Evolutionary conservation across 345 rosid genomes (phyloP), one percentile per base, ranked within the genome.

Genomic region (Theobroma cacao): DNA sequence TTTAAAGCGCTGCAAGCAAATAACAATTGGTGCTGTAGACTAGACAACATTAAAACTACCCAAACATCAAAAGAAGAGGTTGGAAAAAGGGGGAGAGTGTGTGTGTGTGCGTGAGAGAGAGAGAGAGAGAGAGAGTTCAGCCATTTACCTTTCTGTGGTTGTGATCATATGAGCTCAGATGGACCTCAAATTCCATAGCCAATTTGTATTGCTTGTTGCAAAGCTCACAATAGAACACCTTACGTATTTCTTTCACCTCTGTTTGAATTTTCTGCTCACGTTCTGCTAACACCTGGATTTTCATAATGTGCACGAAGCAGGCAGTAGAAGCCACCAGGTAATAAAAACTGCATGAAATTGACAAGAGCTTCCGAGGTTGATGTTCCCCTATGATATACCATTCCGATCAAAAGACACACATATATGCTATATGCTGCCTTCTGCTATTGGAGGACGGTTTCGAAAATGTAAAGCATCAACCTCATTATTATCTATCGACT

Each of bases 261-360:
- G 86, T 91, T 82, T 92, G 97, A 85, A 96, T 96, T 91, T 94
- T 96, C 87, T 88, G 98, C 94, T 96, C 99, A 68, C 99, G 95
- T 84, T 91, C 99, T 83, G 99, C 98, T 87, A 92, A 75, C 78
- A 94, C 99, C 99, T 96, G 99, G 88, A 96, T 96, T 90, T 91
- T 92, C 97, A 95, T 90, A 96, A 96, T 87, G 92, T 95, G 97
- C 89, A 94, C 91, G 97, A 92, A 94, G 98, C 95, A 83, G 97
- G 99, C 93, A 96, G 97, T 92, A 95, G 95, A 88, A 91, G 91
- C 97, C 94, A 89, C 97, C 98, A 92, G 94, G 94, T 91, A 93
- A 93, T 95, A 95, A 92, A 95, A 89, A 93, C 98, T 90, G 96
- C 90, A 90, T 88, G 91, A 88, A 90, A 91, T 84, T 87, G 91